A percentile compares a stretch with the other conserved stretches of the same genome.
Conservation (phyloP, 1,284 basidiomycete species). For the Trichosporon asahii region DNA sequence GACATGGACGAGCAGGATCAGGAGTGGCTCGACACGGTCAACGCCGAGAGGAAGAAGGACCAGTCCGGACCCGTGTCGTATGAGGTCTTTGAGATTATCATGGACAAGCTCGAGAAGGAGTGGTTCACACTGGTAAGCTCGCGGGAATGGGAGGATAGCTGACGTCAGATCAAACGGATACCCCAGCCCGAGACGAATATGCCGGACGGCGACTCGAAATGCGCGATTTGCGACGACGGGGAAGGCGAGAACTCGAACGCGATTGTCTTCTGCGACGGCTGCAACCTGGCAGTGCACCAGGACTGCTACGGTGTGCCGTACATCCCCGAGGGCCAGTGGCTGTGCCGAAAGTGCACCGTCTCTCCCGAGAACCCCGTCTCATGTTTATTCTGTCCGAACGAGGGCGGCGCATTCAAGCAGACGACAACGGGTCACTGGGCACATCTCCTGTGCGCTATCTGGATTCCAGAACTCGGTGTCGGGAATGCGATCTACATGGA, state of each 20-base stretch:
- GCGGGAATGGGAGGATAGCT: background rate
- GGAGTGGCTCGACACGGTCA: conserved; percentile 88
- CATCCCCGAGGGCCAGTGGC: conserved; percentile 99
- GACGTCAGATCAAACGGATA: conserved; percentile 74
- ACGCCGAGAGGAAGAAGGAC: conserved; percentile 74
- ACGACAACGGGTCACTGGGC: conserved; percentile 91
- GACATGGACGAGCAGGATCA: conserved; percentile 99
- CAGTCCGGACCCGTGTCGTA: conserved; percentile 71
- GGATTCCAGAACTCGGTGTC: conserved; percentile 93
- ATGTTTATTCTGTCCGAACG: conserved; percentile 90
- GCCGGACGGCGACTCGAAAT: conserved; percentile 89
- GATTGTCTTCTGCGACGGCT: conserved; percentile 99
- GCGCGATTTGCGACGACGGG: conserved; percentile 95
- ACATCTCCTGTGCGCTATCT: conserved; percentile 94
- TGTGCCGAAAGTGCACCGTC: conserved; percentile 97
- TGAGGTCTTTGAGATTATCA: conserved; percentile 91
- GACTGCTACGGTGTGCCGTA: conserved; percentile 99
- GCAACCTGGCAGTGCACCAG: conserved; percentile 97
- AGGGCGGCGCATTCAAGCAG: conserved; percentile 98
- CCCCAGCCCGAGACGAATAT: conserved; percentile 74
- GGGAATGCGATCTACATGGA: conserved; percentile 98
- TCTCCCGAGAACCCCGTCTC: conserved; percentile 93
- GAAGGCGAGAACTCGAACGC: conserved; percentile 99
- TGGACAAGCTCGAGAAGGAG: conserved; percentile 97
- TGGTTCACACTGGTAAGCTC: conserved; percentile 91